phyloP scores from a whole-genome alignment of 1,284 basidiomycete species.

The Boletus holoroseus region DNA sequence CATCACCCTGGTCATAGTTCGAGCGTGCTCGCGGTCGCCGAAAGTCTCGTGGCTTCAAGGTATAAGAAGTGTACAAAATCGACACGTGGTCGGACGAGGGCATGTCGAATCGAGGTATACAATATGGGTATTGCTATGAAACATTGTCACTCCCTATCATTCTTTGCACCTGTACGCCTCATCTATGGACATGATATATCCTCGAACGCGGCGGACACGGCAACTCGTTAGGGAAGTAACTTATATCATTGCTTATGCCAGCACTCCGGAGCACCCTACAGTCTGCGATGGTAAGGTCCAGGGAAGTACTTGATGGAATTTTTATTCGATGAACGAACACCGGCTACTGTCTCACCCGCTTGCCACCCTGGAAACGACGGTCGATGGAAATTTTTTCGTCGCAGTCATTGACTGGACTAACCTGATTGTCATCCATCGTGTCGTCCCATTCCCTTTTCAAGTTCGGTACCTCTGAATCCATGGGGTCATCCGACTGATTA shows the following conservation, averaged over 20 bases:
- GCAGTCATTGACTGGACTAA: conserved; percentile 16
- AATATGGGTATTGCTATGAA: conserved; percentile 27
- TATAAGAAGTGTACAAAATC: conserved; percentile 46
- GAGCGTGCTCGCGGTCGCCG: conserved; percentile 89
- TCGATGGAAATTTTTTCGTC: neutral
- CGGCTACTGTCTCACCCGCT: conserved; percentile 21
- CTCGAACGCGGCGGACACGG: conserved; percentile 7
- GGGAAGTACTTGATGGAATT: neutral
- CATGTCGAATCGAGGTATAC: conserved; percentile 24
- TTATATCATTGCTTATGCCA: neutral
- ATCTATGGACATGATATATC: conserved; percentile 27
- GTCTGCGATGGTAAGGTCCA: neutral
- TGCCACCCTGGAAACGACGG: conserved; percentile 15
- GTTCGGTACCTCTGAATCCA: conserved; percentile 12
- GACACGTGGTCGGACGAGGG: conserved; percentile 16
- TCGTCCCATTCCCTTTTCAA: conserved; percentile 28
- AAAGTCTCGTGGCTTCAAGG: conserved; percentile 89
- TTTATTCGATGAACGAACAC: neutral
- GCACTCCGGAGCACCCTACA: neutral
- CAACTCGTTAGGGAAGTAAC: neutral
- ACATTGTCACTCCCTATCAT: conserved; percentile 16
- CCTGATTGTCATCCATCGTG: conserved; percentile 10
- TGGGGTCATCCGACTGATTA: conserved; percentile 8
- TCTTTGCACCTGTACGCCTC: conserved; percentile 20
- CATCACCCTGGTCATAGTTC: conserved; percentile 47